Conservation (phyloP, 2,329 filamentous ascomycete species). For the Calonectria pseudoturangicola region DNA sequence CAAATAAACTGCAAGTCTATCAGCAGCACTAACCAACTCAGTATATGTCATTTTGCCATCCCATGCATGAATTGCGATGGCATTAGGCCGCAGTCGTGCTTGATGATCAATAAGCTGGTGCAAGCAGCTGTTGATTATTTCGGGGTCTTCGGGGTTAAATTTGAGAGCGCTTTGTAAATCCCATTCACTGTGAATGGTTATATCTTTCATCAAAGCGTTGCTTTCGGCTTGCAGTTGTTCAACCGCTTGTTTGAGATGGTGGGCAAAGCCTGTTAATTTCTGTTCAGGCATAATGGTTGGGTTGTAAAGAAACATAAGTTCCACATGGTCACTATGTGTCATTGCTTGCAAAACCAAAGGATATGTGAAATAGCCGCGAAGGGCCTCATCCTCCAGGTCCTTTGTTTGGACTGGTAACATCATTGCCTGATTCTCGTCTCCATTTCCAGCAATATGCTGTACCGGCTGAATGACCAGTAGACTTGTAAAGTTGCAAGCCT, state of each 20-base stretch:
- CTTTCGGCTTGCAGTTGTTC: neutral
- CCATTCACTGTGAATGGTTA: slow-evolving; percentile 3
- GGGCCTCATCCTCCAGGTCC: slow-evolving; percentile 29
- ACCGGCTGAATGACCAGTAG: slow-evolving; percentile 41
- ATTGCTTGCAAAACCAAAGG: slow-evolving; percentile 45
- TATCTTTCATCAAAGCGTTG: neutral
- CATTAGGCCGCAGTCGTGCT: neutral
- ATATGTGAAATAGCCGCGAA: slow-evolving; percentile 50
- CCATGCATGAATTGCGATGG: slow-evolving; percentile 42
- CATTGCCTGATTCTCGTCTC: neutral
- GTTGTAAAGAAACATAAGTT: slow-evolving; percentile 35
- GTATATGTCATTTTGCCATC: slow-evolving; percentile 46
- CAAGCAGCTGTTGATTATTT: slow-evolving; percentile 27
- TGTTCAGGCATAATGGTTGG: slow-evolving; percentile 42
- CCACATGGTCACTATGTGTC: slow-evolving; percentile 26
- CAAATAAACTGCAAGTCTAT: slow-evolving; percentile 21
- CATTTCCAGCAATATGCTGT: neutral
- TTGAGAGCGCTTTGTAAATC: neutral
- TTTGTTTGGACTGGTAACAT: slow-evolving; percentile 22
- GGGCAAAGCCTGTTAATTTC: neutral
- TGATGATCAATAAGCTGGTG: slow-evolving; percentile 36
- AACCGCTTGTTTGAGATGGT: slow-evolving; percentile 20
- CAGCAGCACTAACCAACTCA: slow-evolving; percentile 11
- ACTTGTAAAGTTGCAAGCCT: slow-evolving; percentile 29
- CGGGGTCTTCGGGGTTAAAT: slow-evolving; percentile 6